Evolutionary conservation across 2,329 filamentous ascomycete genomes (phyloP), one percentile per base, ranked within the genome.

Genomic region (Thermothelomyces thermophilus): DNA sequence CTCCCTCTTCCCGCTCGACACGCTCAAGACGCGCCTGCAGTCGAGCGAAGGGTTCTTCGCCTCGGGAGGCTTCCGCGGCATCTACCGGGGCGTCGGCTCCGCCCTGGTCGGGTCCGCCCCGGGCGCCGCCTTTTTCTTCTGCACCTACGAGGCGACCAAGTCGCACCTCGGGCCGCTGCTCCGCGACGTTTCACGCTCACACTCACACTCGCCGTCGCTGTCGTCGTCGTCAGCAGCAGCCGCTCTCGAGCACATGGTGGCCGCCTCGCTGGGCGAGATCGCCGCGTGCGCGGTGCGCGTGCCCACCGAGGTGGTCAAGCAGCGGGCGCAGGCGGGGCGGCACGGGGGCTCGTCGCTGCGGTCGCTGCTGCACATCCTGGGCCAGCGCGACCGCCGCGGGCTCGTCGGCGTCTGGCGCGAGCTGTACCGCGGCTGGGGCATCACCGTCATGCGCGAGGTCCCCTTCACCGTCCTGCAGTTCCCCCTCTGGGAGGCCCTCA

Each of bases 391-490:
- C 1, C 46, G 57, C 0, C 62, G 70, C 46, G 77, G 77, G 0
- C 39, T 84, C 2, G 30, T 53, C 3, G 71, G 82, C 22, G 86
- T 97, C 41, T 83, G 87, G 76, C 73, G 79, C 54, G 90, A 96
- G 69, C 70, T 98, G 49, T 98, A 98, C 68, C 78, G 93, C 31
- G 93, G 94, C 1, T 95, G 90, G 78, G 80, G 82, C 16, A 90
- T 97, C 60, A 98, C 93, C 1, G 84, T 98, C 46, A 85, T 96
- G 71, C 82, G 93, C 52, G 93, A 98, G 73, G 90, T 98, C 54
- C 93, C 93, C 3, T 98, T 98, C 63, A 97, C 94, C 2, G 84
- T 96, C 9, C 86, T 98, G 56, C 93, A 98, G 69, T 98, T 98
- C 66, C 93, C 93, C 40, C 77, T 98, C 56, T 98, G 93, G 93